A percentile compares a stretch with the other conserved stretches of the same genome.
Conservation (phyloP, 176 grass and related monocot genomes). For the Chloris gayana region DNA sequence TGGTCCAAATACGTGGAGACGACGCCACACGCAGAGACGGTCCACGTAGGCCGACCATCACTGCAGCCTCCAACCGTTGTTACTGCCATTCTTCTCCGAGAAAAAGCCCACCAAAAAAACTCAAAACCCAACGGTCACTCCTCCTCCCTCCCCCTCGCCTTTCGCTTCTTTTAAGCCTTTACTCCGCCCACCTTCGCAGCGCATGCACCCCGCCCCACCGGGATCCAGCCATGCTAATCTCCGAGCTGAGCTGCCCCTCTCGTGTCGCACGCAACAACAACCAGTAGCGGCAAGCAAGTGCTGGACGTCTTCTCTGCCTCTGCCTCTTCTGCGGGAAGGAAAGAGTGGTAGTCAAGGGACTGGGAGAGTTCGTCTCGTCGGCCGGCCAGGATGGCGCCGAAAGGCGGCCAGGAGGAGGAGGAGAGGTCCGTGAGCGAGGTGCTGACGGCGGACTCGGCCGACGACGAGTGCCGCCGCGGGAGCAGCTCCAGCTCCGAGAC, state of each 20-base stretch:
- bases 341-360: not conserved
- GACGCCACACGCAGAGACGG: not conserved
- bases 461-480: constrained; percentile 44
- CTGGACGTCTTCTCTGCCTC: not conserved
- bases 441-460: constrained; percentile 51
- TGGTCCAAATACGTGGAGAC: not conserved
- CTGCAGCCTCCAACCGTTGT: not conserved
- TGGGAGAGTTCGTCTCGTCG: not conserved
- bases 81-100: not conserved
- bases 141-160: not conserved
- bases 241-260: not conserved
- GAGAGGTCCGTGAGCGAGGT: constrained; percentile 39
- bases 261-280: constrained; percentile 7
- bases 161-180: constrained; percentile 59
- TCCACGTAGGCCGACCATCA: too few relatives aligned
- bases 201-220: constrained; percentile 13
- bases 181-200: constrained; percentile 15
- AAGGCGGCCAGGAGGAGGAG: constrained; percentile 20
- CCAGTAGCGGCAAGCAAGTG: not conserved
- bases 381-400: constrained; percentile 1
- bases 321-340: not conserved
- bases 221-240: not conserved
- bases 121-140: constrained; percentile 71
- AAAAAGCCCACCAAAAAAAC: constrained; percentile 38
- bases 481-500: constrained; percentile 58